A percentile compares a stretch with the other conserved stretches of the same genome.
phyloP scores from a whole-genome alignment of 2,329 filamentous ascomycete genomes.

The Cucurbitaria berberidis region DNA sequence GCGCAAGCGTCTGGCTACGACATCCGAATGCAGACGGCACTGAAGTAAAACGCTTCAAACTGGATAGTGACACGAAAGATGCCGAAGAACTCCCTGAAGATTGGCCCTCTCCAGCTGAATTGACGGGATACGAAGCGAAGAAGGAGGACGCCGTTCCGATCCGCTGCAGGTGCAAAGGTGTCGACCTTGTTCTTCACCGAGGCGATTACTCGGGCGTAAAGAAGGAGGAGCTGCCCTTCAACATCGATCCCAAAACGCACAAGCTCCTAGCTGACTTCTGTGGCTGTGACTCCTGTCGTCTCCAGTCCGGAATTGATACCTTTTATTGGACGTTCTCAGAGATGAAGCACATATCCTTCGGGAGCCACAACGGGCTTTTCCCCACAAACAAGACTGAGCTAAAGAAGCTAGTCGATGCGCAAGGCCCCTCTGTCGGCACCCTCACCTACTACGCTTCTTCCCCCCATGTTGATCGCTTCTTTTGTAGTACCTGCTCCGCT shows the following conservation, averaged over 20 bases:
- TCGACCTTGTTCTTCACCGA: constrained; percentile 51
- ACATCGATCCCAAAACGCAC: constrained; percentile 52
- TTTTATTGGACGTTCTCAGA: constrained; percentile 55
- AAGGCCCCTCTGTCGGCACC: constrained; percentile 52
- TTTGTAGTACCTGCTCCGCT: constrained; percentile 58
- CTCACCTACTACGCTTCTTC: constrained; percentile 55
- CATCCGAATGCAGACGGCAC: constrained; percentile 43
- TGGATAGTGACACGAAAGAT: constrained; percentile 12
- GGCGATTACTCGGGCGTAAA: constrained; percentile 34
- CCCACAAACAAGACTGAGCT: constrained; percentile 43
- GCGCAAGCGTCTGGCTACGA: constrained; percentile 56
- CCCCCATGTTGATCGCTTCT: constrained; percentile 55
- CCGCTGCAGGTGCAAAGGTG: constrained; percentile 56
- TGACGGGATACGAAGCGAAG: constrained; percentile 19
- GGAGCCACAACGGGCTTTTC: constrained; percentile 26
- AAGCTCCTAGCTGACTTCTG: constrained; percentile 53
- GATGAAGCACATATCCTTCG: constrained; percentile 50
- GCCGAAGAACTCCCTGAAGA: constrained; percentile 32
- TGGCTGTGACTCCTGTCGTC: constrained; percentile 57
- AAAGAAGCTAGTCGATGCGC: constrained; percentile 42
- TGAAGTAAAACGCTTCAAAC: constrained; percentile 25
- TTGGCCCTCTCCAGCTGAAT: constrained; percentile 34
- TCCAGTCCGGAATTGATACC: constrained; percentile 52
- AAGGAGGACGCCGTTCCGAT: constrained; percentile 43
- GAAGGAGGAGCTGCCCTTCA: constrained; percentile 49